Conservation (phyloP, 352 stramenopile species). For the Phytophthora colocasiae region DNA sequence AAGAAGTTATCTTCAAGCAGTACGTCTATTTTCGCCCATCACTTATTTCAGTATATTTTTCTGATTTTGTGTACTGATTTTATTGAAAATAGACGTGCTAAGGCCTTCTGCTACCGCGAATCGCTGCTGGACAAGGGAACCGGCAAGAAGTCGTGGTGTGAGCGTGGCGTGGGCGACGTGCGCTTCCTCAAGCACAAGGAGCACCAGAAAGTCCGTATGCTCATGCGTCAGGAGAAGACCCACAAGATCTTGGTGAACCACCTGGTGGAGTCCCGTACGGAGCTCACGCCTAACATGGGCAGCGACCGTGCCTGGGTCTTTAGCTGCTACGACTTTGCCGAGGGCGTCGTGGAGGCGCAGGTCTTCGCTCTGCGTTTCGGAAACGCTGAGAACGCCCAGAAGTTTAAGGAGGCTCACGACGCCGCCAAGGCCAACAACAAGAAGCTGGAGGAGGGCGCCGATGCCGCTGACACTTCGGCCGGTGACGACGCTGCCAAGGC, state of each 20-base stretch:
- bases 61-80: not conserved
- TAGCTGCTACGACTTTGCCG: constrained; percentile 98
- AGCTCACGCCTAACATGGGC: constrained; percentile 96
- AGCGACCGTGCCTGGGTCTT: constrained; percentile 98
- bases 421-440: constrained; percentile 95
- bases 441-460: constrained; percentile 91
- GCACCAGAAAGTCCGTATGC: constrained; percentile 92
- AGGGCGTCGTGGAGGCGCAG: constrained; percentile 93
- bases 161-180: constrained; percentile 96
- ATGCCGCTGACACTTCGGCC: constrained; percentile 91
- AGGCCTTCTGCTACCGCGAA: constrained; percentile 98
- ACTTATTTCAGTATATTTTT: not conserved
- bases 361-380: constrained; percentile 94
- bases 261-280: constrained; percentile 96
- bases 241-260: constrained; percentile 99
- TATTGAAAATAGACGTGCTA: constrained; percentile 78
- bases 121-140: constrained; percentile 98
- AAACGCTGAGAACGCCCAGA: constrained; percentile 95
- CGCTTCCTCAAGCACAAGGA: constrained; percentile 98
- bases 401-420: constrained; percentile 97
- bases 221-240: constrained; percentile 99
- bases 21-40: constrained; percentile 31
- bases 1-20: constrained; percentile 95
- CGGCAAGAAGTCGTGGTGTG: constrained; percentile 97
- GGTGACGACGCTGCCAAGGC: constrained; percentile 94